These are phyloP conservation scores for Heritiera fomes DNA, from an alignment of 345 rosid species.

Conservation along the genomic window DNA sequence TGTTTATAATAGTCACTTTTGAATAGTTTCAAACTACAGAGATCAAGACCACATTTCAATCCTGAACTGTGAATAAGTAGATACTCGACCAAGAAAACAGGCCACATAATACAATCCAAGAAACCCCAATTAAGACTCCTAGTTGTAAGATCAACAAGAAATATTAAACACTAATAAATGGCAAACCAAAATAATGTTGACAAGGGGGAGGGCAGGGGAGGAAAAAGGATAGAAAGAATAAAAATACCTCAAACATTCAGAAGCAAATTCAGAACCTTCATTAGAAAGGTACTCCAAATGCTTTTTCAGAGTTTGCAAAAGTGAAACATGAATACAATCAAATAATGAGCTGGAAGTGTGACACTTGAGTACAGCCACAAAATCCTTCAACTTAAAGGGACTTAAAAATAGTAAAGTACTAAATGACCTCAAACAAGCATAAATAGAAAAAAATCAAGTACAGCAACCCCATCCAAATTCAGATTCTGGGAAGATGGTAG, in stretches of 20 bases:
- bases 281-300: slow-evolving; percentile 68
- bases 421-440: slow-evolving; percentile 88
- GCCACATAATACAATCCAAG: slow-evolving; percentile 83
- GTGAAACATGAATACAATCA: slow-evolving; percentile 80
- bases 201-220: neutral
- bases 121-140: slow-evolving; percentile 95
- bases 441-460: slow-evolving; percentile 69
- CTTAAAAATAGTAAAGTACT: slow-evolving; percentile 79
- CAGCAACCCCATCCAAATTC: slow-evolving; percentile 61
- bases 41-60: slow-evolving; percentile 53
- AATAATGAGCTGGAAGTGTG: slow-evolving; percentile 55
- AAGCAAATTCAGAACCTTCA: slow-evolving; percentile 83
- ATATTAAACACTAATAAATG: slow-evolving; percentile 24
- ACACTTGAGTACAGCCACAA: slow-evolving; percentile 66
- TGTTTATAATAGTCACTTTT: slow-evolving; percentile 69
- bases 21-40: slow-evolving; percentile 54
- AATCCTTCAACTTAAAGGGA: slow-evolving; percentile 90
- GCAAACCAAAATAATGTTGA: slow-evolving; percentile 7
- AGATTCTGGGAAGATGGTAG: slow-evolving; percentile 57
- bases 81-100: slow-evolving; percentile 80
- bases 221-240: slow-evolving; percentile 11
- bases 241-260: slow-evolving; percentile 85
- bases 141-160: slow-evolving; percentile 33
- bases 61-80: slow-evolving; percentile 63
- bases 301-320: slow-evolving; percentile 70